Percentiles rank a stretch among this genome's conserved stretches.
Conservation (phyloP, 2,329 filamentous ascomycete genomes). For the Neurospora crassa region DNA sequence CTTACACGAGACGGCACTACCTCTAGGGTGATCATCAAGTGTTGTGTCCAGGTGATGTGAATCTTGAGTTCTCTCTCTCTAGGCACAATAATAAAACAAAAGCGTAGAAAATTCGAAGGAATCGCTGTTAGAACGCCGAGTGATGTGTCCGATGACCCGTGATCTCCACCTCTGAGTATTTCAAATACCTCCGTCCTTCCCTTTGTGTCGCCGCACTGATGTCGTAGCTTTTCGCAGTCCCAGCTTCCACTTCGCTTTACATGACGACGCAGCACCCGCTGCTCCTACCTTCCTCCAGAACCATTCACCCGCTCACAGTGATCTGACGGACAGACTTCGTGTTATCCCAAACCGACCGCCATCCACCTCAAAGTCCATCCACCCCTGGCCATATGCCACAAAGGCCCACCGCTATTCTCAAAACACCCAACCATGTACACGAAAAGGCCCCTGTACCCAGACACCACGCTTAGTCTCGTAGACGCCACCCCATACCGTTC, state of each 20-base stretch:
- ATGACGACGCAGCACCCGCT: not conserved
- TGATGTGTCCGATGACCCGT: not conserved
- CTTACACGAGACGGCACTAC: not conserved
- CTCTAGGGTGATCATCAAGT: not conserved
- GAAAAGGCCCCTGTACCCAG: not conserved
- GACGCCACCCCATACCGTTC: not conserved
- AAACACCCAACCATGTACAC: not conserved
- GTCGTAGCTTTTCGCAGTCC: not conserved
- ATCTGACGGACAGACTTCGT: not conserved
- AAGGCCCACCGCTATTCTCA: not conserved
- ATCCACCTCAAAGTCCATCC: not conserved
- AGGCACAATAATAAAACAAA: not conserved
- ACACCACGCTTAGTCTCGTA: not conserved
- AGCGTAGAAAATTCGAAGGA: not conserved
- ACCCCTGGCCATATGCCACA: not conserved
- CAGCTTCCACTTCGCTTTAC: not conserved
- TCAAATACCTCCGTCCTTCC: not conserved
- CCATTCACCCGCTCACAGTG: not conserved
- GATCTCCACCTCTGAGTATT: not conserved
- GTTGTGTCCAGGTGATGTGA: not conserved
- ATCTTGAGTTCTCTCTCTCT: not conserved
- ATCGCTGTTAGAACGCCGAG: not conserved
- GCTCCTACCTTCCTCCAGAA: not conserved
- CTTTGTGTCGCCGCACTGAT: not conserved
- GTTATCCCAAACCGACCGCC: not conserved